Percentiles rank a stretch among this genome's conserved stretches.
These are phyloP conservation scores for Cladophialophora bantiana DNA, from an alignment of 2,329 filamentous ascomycete species.

Conservation along the genomic window DNA sequence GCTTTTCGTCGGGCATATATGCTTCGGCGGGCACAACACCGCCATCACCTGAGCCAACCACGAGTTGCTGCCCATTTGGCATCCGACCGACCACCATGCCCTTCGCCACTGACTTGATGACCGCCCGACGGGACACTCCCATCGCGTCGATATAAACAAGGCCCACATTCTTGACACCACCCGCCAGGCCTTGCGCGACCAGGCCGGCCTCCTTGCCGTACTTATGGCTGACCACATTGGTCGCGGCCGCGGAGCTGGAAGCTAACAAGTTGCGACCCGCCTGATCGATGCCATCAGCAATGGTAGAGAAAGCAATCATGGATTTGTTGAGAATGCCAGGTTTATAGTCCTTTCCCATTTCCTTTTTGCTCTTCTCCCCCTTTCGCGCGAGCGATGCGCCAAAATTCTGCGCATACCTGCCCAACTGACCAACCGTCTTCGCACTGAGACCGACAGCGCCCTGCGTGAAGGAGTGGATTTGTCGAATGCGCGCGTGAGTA, in stretches of 20 bases:
- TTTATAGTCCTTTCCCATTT: slow-evolving; percentile 80
- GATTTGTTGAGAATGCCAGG: slow-evolving; percentile 94
- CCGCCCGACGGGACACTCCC: slow-evolving; percentile 84
- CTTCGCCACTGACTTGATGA: slow-evolving; percentile 94
- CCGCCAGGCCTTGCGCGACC: slow-evolving; percentile 75
- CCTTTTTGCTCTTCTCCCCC: slow-evolving; percentile 63
- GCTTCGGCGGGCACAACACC: slow-evolving; percentile 45
- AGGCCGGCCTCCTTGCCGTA: slow-evolving; percentile 87
- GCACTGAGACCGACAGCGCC: slow-evolving; percentile 80
- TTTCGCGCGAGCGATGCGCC: slow-evolving; percentile 77
- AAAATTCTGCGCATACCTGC: slow-evolving; percentile 85
- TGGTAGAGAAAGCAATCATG: slow-evolving; percentile 93
- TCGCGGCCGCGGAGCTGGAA: slow-evolving; percentile 78
- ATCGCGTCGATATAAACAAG: slow-evolving; percentile 97
- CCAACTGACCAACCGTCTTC: slow-evolving; percentile 85
- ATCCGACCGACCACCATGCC: slow-evolving; percentile 73
- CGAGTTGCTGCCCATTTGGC: slow-evolving; percentile 56
- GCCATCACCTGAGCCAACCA: slow-evolving; percentile 57
- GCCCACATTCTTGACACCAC: slow-evolving; percentile 93
- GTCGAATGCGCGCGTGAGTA: slow-evolving; percentile 83
- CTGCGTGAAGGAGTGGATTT: slow-evolving; percentile 85
- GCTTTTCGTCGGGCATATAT: slow-evolving; percentile 30
- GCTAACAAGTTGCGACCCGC: slow-evolving; percentile 79
- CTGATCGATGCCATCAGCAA: slow-evolving; percentile 92
- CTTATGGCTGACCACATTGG: slow-evolving; percentile 83